These are phyloP conservation scores for Sutorius australiensis DNA, from an alignment of 768 basidiomycete species.

Conservation along the genomic window DNA sequence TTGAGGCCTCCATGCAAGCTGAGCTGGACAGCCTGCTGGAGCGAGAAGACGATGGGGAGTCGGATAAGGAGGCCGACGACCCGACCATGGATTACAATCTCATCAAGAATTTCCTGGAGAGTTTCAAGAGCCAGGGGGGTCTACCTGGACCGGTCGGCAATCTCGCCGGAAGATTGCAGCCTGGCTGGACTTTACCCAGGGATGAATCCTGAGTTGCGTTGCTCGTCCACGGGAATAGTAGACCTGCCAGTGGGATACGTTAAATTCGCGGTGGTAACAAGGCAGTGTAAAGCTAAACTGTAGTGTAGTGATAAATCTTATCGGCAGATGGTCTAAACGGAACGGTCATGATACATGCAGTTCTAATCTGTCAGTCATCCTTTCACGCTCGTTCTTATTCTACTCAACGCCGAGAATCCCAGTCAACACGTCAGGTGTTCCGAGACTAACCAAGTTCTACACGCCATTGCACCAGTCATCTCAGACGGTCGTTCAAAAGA, in stretches of 20 bases:
- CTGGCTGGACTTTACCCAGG: constrained; percentile 70
- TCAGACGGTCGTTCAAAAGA: constrained; percentile 76
- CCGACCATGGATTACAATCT: constrained; percentile 76
- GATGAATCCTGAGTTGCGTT: constrained; percentile 43
- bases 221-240: background rate
- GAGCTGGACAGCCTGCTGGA: constrained; percentile 71
- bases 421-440: constrained; percentile 93
- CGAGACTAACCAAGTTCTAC: constrained; percentile 86
- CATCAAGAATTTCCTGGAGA: constrained; percentile 96
- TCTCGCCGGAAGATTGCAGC: constrained; percentile 78
- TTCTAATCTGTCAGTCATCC: constrained; percentile 67
- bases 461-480: constrained; percentile 61
- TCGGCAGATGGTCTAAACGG: background rate
- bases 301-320: background rate
- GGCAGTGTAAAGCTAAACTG: background rate
- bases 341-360: constrained; percentile 72
- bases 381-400: constrained; percentile 15
- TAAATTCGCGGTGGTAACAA: background rate
- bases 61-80: constrained; percentile 50
- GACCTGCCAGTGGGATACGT: background rate
- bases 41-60: constrained; percentile 40
- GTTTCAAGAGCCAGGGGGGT: constrained; percentile 90
- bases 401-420: constrained; percentile 21
- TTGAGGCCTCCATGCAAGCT: constrained; percentile 86
- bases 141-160: constrained; percentile 89